Evolutionary conservation across 192 early-diverging fungal species (phyloP).

Genomic region (Coemansia guatemalensis): DNA sequence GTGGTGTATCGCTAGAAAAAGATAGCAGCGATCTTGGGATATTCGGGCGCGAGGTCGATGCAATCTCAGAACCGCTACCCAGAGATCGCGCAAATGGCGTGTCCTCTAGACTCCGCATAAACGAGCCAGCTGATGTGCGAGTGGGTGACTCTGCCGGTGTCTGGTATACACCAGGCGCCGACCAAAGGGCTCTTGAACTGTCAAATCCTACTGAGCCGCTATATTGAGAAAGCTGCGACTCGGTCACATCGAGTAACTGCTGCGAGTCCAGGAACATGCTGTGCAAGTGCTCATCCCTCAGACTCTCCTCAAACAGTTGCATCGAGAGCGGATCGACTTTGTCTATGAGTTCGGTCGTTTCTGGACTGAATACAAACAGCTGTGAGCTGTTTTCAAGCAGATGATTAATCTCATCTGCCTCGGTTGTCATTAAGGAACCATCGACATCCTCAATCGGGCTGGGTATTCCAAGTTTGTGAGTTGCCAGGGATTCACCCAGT

Average conservation of each 20-base stretch:
- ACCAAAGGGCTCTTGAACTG: background rate
- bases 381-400: slow-evolving; percentile 20
- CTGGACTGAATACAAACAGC: slow-evolving; percentile 15
- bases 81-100: background rate
- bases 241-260: background rate
- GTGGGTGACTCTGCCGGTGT: background rate
- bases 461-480: no score
- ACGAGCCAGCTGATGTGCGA: slow-evolving; percentile 2
- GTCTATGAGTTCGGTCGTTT: background rate
- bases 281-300: slow-evolving; percentile 20
- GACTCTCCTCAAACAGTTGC: slow-evolving; percentile 31
- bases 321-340: slow-evolving; percentile 12
- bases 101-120: background rate
- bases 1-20: background rate
- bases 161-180: background rate
- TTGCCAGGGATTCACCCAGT: background rate
- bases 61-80: background rate
- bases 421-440: background rate
- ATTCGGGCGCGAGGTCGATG: background rate
- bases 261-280: slow-evolving; percentile 20
- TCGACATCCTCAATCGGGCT: background rate
- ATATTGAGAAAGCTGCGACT: background rate
- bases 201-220: background rate
- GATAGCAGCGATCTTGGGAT: background rate
- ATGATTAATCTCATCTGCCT: slow-evolving; percentile 7